Evolutionary conservation across 2,329 filamentous ascomycete species (phyloP).

Genomic region (Apiospora sp.): DNA sequence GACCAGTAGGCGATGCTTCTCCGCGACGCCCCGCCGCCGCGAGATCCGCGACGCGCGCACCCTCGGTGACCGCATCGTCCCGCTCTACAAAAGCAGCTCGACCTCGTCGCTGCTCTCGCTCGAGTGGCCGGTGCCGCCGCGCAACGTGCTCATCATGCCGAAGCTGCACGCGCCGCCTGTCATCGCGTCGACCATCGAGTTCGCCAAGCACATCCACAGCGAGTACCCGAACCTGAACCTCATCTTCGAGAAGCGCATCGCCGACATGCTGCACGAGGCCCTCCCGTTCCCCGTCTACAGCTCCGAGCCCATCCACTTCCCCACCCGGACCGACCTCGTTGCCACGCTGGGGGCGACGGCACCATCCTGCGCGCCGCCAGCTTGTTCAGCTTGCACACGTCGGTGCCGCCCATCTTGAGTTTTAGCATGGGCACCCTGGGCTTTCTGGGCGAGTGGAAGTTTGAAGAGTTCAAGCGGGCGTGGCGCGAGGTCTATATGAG

Average conservation of each 20-base stretch:
- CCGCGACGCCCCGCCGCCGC: constrained; percentile 51
- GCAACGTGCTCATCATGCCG: constrained; percentile 65
- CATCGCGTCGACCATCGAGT: constrained; percentile 59
- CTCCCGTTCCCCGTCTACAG: constrained; percentile 80
- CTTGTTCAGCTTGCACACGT: constrained; percentile 81
- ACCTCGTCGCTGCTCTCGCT: constrained; percentile 63
- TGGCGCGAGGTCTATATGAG: constrained; percentile 93
- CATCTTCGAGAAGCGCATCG: constrained; percentile 81
- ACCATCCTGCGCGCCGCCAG: constrained; percentile 88
- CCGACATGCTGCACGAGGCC: constrained; percentile 72
- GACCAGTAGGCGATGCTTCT: constrained; percentile 51
- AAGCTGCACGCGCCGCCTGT: constrained; percentile 65
- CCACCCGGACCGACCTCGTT: constrained; percentile 85
- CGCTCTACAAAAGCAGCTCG: constrained; percentile 68
- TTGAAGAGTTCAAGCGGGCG: constrained; percentile 88
- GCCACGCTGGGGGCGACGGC: constrained; percentile 90
- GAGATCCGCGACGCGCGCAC: constrained; percentile 59
- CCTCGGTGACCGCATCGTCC: constrained; percentile 65
- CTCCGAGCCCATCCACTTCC: constrained; percentile 59
- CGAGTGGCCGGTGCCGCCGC: constrained; percentile 61
- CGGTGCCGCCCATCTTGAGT: constrained; percentile 88
- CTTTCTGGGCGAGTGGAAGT: constrained; percentile 97
- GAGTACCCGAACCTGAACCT: constrained; percentile 85
- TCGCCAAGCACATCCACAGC: constrained; percentile 75
- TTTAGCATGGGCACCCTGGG: constrained; percentile 98